Evolutionary conservation across 805 yeast genomes (phyloP).

Genomic region (Saccharomycopsis sp.): DNA sequence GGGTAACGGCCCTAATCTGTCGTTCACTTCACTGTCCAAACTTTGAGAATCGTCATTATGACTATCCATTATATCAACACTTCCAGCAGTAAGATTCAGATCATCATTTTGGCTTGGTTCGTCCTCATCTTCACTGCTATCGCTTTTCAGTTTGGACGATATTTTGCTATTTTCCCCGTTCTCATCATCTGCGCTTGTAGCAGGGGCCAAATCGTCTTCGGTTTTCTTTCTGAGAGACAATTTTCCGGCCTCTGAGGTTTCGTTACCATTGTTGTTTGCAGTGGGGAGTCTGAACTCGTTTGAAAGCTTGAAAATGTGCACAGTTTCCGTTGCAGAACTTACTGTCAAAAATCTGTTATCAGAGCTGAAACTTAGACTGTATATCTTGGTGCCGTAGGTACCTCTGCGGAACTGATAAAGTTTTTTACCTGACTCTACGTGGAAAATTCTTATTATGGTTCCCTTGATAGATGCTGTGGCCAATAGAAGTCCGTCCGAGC

Average conservation of each 20-base stretch:
- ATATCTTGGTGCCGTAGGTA: conserved; percentile 74
- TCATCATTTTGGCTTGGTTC: conserved; percentile 27
- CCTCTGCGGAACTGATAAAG: conserved; percentile 72
- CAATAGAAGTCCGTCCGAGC: conserved; percentile 55
- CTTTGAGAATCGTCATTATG: conserved; percentile 8
- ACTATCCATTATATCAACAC: background rate
- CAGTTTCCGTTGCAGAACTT: conserved; percentile 83
- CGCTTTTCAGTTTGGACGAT: conserved; percentile 15
- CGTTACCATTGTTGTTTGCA: background rate
- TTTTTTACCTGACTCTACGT: conserved; percentile 54
- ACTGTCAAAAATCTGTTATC: conserved; percentile 72
- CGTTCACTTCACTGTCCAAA: conserved; percentile 13
- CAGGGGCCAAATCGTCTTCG: conserved; percentile 6
- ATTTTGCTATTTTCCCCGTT: conserved; percentile 11
- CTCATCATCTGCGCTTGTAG: background rate
- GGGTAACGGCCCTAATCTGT: conserved; percentile 6
- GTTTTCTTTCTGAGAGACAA: background rate
- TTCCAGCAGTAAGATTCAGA: conserved; percentile 4
- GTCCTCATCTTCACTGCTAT: conserved; percentile 33
- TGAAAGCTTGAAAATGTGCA: conserved; percentile 79
- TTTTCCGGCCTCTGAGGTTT: conserved; percentile 2
- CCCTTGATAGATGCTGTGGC: conserved; percentile 79
- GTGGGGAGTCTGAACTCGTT: conserved; percentile 29
- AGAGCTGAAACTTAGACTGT: conserved; percentile 66
- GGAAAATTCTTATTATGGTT: conserved; percentile 65